Evolutionary conservation across 1,284 basidiomycete species (phyloP), one percentile per base, ranked within the genome.

Genomic region (Peniophora sp.): DNA sequence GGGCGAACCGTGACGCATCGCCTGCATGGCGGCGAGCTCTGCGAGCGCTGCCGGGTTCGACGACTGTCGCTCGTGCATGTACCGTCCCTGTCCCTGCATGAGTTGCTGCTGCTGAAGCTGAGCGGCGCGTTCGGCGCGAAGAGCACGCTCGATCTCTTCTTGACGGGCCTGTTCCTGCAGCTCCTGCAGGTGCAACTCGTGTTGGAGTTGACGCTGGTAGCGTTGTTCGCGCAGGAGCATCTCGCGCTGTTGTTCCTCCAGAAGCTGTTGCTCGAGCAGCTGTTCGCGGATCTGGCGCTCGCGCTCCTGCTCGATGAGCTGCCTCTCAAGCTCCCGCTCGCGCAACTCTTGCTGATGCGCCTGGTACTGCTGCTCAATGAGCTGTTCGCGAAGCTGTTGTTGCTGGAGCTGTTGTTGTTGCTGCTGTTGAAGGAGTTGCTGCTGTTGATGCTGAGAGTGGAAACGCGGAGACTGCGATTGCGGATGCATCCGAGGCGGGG

Each of bases 381-480:
- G 63, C 55, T 80, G 76, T 34, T 85, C 79, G 53, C 82, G 79
- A 52, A 79, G 75, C 53, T 69, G 65, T 46, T 69, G 68, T 45
- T 70, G 68, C 60, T 78, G 76, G 63, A 87, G 85, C 51, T 75
- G 78, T 59, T 84, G 80, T 55, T 79, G 74, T 52, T 80, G 79
- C 59, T 83, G 82, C 38, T 80, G 62, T 44, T 76, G 66, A 45
- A 74, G 59, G 38, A 76, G 63, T 55, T 80, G 76, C 35, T 85
- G 79, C 54, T 82, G 79, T 52, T 79, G 75, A 52, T 69, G 65
- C 47, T 69, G 68, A 45, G 69, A 67, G 61, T 78, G 76, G 63
- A 87, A 86, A 25, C 85, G 78, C 19, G 84, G 84, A 1, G 83
- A 87, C 58, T 85, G 83, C 2, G 82, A 79, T 23, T 77, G 75